Percentiles rank a stretch among this genome's conserved stretches.
Evolutionary conservation across 257 asterid species (phyloP).

Genomic region (Craterostigma plantagineum): DNA sequence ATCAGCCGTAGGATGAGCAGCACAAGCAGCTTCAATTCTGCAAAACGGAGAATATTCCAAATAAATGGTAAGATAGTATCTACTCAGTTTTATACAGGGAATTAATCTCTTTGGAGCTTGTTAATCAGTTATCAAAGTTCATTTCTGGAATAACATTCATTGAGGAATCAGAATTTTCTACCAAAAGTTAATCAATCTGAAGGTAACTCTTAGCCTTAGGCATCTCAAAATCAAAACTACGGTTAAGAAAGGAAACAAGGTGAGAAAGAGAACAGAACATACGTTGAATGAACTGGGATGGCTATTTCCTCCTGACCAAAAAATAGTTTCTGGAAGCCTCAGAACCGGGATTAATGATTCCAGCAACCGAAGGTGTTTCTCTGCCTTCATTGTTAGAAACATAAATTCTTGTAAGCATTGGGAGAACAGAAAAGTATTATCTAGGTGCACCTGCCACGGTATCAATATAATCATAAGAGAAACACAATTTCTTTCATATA

Average conservation of each 20-base stretch:
- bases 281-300: slow-evolving; percentile 92
- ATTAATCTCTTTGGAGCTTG: no score
- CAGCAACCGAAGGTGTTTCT: slow-evolving; percentile 98
- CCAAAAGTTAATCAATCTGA: no score
- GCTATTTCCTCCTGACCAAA: slow-evolving; percentile 98
- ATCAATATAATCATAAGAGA: background rate
- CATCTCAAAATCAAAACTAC: no score
- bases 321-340: slow-evolving; percentile 95
- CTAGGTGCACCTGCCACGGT: background rate
- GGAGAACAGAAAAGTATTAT: background rate
- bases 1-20: slow-evolving; percentile 96
- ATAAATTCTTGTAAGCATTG: background rate
- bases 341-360: slow-evolving; percentile 94
- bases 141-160: no score
- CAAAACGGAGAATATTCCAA: slow-evolving; percentile 7
- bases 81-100: background rate
- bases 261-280: slow-evolving; percentile 12
- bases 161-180: no score
- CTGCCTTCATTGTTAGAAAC: slow-evolving; percentile 42
- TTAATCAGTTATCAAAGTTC: no score
- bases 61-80: slow-evolving; percentile 1
- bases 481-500: background rate
- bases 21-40: slow-evolving; percentile 92
- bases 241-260: background rate
- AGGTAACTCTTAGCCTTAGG: no score